These are phyloP conservation scores for Aspergillus pseudoviridinutans DNA, from an alignment of 2,329 filamentous ascomycete genomes.

Conservation along the genomic window DNA sequence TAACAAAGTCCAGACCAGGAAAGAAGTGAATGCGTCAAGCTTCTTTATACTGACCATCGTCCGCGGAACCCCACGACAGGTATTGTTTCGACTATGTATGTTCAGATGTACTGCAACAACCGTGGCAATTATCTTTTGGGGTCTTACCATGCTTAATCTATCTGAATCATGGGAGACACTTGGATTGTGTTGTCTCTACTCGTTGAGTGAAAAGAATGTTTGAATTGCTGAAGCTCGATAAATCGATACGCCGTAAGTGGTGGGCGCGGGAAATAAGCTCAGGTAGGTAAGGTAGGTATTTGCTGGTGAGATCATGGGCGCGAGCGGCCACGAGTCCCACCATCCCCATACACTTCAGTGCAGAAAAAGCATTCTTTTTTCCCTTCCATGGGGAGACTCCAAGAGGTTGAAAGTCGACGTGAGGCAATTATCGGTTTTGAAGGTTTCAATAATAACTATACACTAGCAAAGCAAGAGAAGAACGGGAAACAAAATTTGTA, in stretches of 20 bases:
- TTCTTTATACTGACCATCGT: conserved; percentile 61
- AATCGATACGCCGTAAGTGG: too few species aligned
- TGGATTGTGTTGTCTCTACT: not conserved
- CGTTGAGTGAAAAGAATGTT: not conserved
- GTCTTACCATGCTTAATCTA: conserved; percentile 19
- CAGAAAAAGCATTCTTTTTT: not conserved
- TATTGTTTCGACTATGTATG: conserved; percentile 87
- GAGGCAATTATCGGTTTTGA: not conserved
- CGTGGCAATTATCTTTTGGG: not conserved
- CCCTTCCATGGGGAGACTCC: not conserved
- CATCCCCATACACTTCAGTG: not conserved
- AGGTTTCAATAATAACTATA: not conserved
- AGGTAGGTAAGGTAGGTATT: conserved; percentile 3
- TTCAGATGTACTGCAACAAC: conserved; percentile 1
- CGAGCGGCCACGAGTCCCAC: not conserved
- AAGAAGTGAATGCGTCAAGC: not conserved
- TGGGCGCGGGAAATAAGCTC: not conserved
- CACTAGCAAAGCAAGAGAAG: conserved; percentile 1
- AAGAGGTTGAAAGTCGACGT: not conserved
- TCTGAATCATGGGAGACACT: not conserved
- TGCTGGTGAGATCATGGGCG: conserved; percentile 9
- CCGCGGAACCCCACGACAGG: conserved; percentile 84
- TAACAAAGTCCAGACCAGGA: conserved; percentile 20
- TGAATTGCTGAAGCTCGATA: not conserved
- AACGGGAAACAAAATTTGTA: conserved; percentile 10